Evolutionary conservation across 2,329 filamentous ascomycete species (phyloP).

Genomic region (Fusarium papillatum): DNA sequence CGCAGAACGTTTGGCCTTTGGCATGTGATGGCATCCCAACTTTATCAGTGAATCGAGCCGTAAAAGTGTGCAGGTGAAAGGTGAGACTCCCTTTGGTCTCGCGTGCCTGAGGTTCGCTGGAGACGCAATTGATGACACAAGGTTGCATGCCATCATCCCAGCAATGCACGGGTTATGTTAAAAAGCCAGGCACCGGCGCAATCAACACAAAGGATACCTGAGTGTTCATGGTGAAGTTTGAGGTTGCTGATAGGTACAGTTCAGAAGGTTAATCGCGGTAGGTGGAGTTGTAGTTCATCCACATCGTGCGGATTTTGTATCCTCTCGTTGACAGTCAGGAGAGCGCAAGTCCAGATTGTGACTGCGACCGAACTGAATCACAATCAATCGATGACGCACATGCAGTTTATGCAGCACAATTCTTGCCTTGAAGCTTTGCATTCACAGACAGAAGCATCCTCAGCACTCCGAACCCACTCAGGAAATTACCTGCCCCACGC

Average conservation of each 20-base stretch:
- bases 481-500: conserved; percentile 9
- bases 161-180: conserved; percentile 44
- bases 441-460: background rate
- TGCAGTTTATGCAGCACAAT: background rate
- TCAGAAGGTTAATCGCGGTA: background rate
- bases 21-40: conserved; percentile 29
- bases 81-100: conserved; percentile 41
- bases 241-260: background rate
- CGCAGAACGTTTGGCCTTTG: conserved; percentile 30
- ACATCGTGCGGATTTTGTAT: background rate
- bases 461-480: background rate
- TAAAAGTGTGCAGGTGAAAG: conserved; percentile 4
- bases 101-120: conserved; percentile 47
- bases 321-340: background rate
- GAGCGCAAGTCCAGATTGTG: background rate
- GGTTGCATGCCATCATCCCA: conserved; percentile 32
- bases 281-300: background rate
- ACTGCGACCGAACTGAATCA: background rate
- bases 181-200: background rate
- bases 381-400: background rate
- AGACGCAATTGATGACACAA: conserved; percentile 44
- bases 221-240: background rate
- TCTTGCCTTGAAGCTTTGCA: background rate
- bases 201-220: background rate
- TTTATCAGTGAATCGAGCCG: background rate